These are phyloP conservation scores for Peronospora farinosa DNA, from an alignment of 352 stramenopile genomes.

Conservation along the genomic window DNA sequence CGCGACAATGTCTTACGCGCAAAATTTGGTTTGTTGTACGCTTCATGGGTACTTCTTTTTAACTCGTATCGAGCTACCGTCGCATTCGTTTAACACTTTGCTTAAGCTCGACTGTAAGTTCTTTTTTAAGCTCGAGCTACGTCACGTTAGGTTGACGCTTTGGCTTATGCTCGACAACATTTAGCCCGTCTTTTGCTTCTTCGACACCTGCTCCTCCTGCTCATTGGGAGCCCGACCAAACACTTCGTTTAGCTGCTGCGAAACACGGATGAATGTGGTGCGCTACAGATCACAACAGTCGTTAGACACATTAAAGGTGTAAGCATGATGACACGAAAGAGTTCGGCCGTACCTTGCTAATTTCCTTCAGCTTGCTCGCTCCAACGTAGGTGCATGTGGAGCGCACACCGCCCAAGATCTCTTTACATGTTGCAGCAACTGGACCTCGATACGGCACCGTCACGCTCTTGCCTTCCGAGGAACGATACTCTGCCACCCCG, in stretches of 20 bases:
- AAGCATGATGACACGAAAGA: neutral
- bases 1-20: too few species aligned
- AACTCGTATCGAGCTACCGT: neutral
- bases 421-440: slow-evolving; percentile 72
- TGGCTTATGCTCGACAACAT: neutral
- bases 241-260: slow-evolving; percentile 89
- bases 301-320: neutral
- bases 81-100: neutral
- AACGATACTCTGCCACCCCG: slow-evolving; percentile 88
- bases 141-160: neutral
- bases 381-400: slow-evolving; percentile 92
- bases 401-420: slow-evolving; percentile 89
- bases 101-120: neutral
- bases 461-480: slow-evolving; percentile 88
- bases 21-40: neutral
- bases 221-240: slow-evolving; percentile 81
- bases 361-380: slow-evolving; percentile 82
- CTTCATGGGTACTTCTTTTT: neutral
- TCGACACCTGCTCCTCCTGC: slow-evolving; percentile 52
- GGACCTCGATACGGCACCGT: slow-evolving; percentile 83
- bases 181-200: slow-evolving; percentile 56
- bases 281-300: slow-evolving; percentile 33
- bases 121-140: neutral
- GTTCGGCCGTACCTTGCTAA: slow-evolving; percentile 67
- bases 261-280: slow-evolving; percentile 91